Evolutionary conservation across 495 filamentous ascomycete genomes (phyloP).

Genomic region (Xylaria grammica): DNA sequence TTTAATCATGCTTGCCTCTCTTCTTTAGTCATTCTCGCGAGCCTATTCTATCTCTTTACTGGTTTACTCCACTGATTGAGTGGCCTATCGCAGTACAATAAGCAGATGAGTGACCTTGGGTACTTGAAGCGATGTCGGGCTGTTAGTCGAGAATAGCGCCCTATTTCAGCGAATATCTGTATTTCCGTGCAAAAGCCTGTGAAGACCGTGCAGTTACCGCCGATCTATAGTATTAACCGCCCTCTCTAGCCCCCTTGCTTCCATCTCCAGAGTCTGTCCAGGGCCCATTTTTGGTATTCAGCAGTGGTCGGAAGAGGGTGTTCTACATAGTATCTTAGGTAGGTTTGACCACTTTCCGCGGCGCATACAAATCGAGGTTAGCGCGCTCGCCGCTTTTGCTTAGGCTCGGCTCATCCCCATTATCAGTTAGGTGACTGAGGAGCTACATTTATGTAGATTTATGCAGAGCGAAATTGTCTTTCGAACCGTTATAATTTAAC

Average conservation of each 20-base stretch:
- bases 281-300: background rate
- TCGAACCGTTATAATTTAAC: too few species aligned
- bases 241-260: background rate
- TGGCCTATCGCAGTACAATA: background rate
- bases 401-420: too few species aligned
- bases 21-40: background rate
- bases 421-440: too few species aligned
- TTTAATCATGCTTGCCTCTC: background rate
- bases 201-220: too few species aligned
- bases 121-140: constrained; percentile 6
- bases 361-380: too few species aligned
- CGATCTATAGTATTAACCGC: background rate
- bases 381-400: too few species aligned
- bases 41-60: background rate
- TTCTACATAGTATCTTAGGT: background rate
- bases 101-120: background rate
- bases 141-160: too few species aligned
- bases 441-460: too few species aligned
- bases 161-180: background rate
- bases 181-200: background rate
- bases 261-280: background rate
- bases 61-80: background rate
- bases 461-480: too few species aligned
- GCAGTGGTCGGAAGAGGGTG: constrained; percentile 9
- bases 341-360: too few species aligned